Evolutionary conservation across 2,329 filamentous ascomycete species (phyloP).

Genomic region (Tolypocladium cylindrosporum): DNA sequence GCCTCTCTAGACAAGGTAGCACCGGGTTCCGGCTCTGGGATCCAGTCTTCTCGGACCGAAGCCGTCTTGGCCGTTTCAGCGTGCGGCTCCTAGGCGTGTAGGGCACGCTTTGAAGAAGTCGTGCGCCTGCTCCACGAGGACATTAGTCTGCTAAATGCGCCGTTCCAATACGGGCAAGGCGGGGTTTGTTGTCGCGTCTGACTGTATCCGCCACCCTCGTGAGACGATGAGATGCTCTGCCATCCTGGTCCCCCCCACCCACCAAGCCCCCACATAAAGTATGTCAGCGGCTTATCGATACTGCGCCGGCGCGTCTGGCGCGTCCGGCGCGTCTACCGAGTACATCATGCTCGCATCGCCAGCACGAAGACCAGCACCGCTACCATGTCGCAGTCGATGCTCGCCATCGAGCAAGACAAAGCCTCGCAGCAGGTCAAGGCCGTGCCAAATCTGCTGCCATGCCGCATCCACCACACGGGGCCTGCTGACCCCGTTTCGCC

Average conservation of each 20-base stretch:
- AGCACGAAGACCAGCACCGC: neutral
- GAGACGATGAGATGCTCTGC: neutral
- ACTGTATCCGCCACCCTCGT: too few relatives aligned
- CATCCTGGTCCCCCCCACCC: too few relatives aligned
- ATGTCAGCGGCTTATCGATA: neutral
- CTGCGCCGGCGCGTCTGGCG: neutral
- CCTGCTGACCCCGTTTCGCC: constrained; percentile 50
- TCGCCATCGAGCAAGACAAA: constrained; percentile 23
- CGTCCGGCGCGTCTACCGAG: neutral
- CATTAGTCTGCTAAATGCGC: too few relatives aligned
- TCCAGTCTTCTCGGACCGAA: neutral
- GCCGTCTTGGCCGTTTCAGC: neutral
- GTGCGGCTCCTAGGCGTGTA: neutral
- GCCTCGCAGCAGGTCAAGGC: constrained; percentile 21
- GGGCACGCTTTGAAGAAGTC: too few relatives aligned
- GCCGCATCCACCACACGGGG: constrained; percentile 70
- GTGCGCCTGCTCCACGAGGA: neutral
- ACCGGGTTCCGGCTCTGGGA: too few relatives aligned
- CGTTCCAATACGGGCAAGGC: too few relatives aligned
- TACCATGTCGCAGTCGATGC: constrained; percentile 32
- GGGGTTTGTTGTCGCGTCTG: too few relatives aligned
- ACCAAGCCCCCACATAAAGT: too few relatives aligned
- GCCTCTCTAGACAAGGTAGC: too few relatives aligned
- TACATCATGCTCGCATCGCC: neutral
- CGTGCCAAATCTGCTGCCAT: constrained; percentile 67